Conservation (phyloP, 768 basidiomycete species). For the Auricularia cornea region DNA sequence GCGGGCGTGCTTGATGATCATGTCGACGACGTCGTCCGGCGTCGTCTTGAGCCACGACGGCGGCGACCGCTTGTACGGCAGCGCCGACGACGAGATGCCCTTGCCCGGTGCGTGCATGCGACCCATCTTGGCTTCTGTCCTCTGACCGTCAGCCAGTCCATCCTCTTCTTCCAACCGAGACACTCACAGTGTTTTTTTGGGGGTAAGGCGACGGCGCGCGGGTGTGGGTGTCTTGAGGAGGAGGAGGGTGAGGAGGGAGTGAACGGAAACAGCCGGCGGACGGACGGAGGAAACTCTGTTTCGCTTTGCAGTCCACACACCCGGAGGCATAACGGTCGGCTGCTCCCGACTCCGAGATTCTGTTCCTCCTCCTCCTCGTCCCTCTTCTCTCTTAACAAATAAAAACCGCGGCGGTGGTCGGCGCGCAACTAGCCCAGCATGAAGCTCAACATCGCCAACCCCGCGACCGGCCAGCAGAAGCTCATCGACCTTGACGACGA, state of each 20-base stretch:
- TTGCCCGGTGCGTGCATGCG: slow-evolving; percentile 99
- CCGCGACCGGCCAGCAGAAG: slow-evolving; percentile 97
- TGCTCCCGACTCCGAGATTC: neutral
- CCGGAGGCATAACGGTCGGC: too few relatives aligned
- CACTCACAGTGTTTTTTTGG: slow-evolving; percentile 30
- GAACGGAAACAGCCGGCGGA: neutral
- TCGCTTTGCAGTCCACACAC: neutral
- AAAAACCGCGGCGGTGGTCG: neutral
- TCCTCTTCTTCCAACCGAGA: neutral
- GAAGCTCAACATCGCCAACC: slow-evolving; percentile 99
- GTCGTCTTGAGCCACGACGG: slow-evolving; percentile 96
- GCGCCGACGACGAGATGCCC: slow-evolving; percentile 98
- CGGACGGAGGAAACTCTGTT: neutral
- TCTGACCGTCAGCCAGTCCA: neutral
- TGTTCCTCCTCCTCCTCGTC: slow-evolving; percentile 2
- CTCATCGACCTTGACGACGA: slow-evolving; percentile 91
- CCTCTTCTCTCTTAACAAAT: neutral
- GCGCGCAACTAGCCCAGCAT: slow-evolving; percentile 39
- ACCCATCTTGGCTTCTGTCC: slow-evolving; percentile 68
- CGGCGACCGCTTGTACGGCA: slow-evolving; percentile 92
- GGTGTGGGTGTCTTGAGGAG: slow-evolving; percentile 22
- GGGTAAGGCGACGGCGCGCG: slow-evolving; percentile 18
- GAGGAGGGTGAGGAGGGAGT: slow-evolving; percentile 20
- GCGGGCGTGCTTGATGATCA: slow-evolving; percentile 94
- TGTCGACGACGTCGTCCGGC: slow-evolving; percentile 89